Base-by-base conservation (phyloP, 2,329 filamentous ascomycete genomes). In the Calonectria pauciramosa region DNA sequence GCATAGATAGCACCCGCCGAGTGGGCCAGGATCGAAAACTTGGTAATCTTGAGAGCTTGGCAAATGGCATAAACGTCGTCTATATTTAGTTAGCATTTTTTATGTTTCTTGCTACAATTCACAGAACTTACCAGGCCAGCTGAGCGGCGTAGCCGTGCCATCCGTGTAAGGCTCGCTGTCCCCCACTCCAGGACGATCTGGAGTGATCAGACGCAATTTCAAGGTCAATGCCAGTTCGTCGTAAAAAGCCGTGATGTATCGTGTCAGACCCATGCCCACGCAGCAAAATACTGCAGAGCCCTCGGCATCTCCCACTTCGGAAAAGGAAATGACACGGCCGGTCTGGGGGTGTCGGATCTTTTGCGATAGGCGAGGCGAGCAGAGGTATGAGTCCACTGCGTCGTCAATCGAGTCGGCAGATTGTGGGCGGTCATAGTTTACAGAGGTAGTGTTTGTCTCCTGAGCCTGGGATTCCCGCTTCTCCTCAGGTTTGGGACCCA, bases 1-100 rank as follows among this genome's bases (percentile, higher is more conserved):
- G 97, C 97, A 82, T 99, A 99, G 68, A 99, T 98, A n/a, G 97
- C 96, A 20, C 97, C 97, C 0, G 97, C 97, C 0, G 96, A 99
- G 84, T 99, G 97, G 2, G 97, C 97, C 2, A 99, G 90, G 26
- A 99, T 94, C 9, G 96, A 99, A 83, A 99, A 99, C 79, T 98
- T 98, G 14, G 94, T 97, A 77, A 99, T 97, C 79, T 95, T 96
- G 56, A 99, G 89, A 18, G 94, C 89, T 82, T 98, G 95, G 84
- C 97, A 99, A 73, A 99, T 98, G 68, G 96, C 94, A 74, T 97
- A 94, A 18, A 99, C 95, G 85, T 99, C 97, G 82, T 91, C 90
- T 91, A 73, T 2, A 74, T 3, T 6, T 51, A 4, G 76, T 87
- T 77, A 87, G 84, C 70, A 65, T 51, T 23, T 28, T 20, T 16